phyloP scores from a whole-genome alignment of 2,329 filamentous ascomycete species.

The Exophiala alcalophila region DNA sequence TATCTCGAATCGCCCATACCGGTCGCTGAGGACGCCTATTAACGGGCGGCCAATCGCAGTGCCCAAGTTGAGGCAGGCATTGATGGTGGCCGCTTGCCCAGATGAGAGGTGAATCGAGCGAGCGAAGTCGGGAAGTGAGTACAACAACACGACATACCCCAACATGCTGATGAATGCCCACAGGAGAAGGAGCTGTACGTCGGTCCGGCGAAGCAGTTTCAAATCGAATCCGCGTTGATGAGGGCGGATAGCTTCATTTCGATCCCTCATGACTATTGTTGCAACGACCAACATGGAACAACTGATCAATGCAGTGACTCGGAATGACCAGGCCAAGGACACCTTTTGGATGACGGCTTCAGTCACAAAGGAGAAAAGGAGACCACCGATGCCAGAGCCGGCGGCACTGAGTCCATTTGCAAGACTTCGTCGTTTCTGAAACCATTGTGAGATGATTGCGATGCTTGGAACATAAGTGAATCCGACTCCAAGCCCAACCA shows the following conservation, averaged over 20 bases:
- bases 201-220: slow-evolving; percentile 17
- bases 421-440: slow-evolving; percentile 29
- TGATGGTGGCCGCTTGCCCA: slow-evolving; percentile 40
- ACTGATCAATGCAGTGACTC: slow-evolving; percentile 30
- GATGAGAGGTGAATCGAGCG: slow-evolving; percentile 41
- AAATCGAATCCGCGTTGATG: slow-evolving; percentile 24
- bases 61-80: slow-evolving; percentile 47
- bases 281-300: slow-evolving; percentile 24
- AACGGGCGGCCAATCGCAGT: slow-evolving; percentile 47
- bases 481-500: slow-evolving; percentile 30
- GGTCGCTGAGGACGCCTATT: slow-evolving; percentile 46
- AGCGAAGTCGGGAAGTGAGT: slow-evolving; percentile 46
- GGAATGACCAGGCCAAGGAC: slow-evolving; percentile 30
- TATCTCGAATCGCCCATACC: slow-evolving; percentile 41
- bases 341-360: slow-evolving; percentile 28
- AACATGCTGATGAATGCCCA: slow-evolving; percentile 47
- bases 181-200: slow-evolving; percentile 23
- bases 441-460: slow-evolving; percentile 32
- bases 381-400: slow-evolving; percentile 32
- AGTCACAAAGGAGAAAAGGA: slow-evolving; percentile 30
- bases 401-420: slow-evolving; percentile 31
- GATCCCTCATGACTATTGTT: slow-evolving; percentile 30
- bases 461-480: slow-evolving; percentile 26
- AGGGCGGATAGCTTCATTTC: slow-evolving; percentile 27
- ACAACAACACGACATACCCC: slow-evolving; percentile 47